Evolutionary conservation across 208 protist genomes (phyloP), one percentile per base, ranked within the genome.

Genomic region (Acanthamoeba sp.): DNA sequence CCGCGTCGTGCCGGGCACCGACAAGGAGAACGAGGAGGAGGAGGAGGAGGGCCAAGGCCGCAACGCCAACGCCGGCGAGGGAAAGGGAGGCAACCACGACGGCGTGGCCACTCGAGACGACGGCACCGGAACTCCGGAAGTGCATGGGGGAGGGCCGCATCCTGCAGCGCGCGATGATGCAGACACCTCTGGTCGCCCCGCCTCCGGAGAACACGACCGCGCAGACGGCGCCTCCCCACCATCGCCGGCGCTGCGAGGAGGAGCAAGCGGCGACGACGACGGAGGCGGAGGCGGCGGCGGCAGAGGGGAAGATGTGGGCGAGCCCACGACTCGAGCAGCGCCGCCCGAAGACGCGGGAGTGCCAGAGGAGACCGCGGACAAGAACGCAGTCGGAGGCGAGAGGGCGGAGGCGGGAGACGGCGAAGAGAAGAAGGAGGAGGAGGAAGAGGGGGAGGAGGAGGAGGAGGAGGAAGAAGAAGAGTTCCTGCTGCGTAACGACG

Each of bases 381-480:
- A 84, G 38, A 45, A 40, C 24, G 38, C 73, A 40, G n/a, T 36
- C 22, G 34, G 22, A 16, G 34, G 38, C 9, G 5, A 84, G 34
- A n/a, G 38, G 73, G 24, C 12, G 22, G 14, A 27, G 22, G 9
- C 7, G 14, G 38, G 38, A 84, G 38, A 40, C 12, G 32, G 20
- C 1, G n/a, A 85, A 16, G 76, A 52, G 32, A 20, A 48, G 20
- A 36, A 85, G 32, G 76, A 48, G 9, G 76, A 85, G 20, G 71
- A 82, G 29, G 71, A 82, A 36, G 36, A n/a, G n/a, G 42, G 3
- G 50, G 14, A 48, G 27, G 76, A 85, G 32, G 14, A 52, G 24
- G 76, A 52, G 32, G 76, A 85, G 24, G 76, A 85, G 32, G 40
- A 85, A 27, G 76, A 85, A 24, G 76, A 85, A 24, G 76, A 85